These are phyloP conservation scores for Thyridium curvatum DNA, from an alignment of 2,329 filamentous ascomycete genomes.

Conservation along the genomic window DNA sequence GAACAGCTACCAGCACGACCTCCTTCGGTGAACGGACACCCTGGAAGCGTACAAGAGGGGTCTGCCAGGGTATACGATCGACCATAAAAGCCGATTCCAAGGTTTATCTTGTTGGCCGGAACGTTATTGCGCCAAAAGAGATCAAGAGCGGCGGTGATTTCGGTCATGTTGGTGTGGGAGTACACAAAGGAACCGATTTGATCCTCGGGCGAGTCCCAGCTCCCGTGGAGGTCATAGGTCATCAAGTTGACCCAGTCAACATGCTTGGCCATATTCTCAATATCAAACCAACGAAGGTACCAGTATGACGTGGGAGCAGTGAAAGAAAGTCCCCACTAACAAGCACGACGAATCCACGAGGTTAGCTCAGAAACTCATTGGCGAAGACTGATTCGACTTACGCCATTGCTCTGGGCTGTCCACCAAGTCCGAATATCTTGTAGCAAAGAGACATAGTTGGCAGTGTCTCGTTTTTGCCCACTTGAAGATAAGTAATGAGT, in stretches of 20 bases:
- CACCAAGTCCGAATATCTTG: constrained; percentile 45
- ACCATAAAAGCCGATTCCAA: constrained; percentile 38
- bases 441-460: constrained; percentile 10
- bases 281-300: constrained; percentile 14
- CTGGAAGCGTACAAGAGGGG: constrained; percentile 10
- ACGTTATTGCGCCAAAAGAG: constrained; percentile 36
- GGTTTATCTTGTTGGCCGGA: constrained; percentile 26
- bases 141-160: constrained; percentile 29
- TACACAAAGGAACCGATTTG: constrained; percentile 19
- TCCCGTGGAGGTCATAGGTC: constrained; percentile 21
- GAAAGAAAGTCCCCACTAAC: constrained; percentile 7
- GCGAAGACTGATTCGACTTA: no score
- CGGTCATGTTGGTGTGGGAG: constrained; percentile 34
- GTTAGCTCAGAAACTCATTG: no score
- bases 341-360: no score
- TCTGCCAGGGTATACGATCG: constrained; percentile 12
- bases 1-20: constrained; percentile 13
- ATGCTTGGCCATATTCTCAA: constrained; percentile 5
- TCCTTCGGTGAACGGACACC: constrained; percentile 11
- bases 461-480: constrained; percentile 8
- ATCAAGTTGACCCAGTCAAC: constrained; percentile 29
- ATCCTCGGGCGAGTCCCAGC: not conserved
- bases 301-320: constrained; percentile 9
- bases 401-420: no score
- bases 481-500: no score